Base-by-base conservation (phyloP, 169 alveolate species). In the Cryptosporidium meleagridis region DNA sequence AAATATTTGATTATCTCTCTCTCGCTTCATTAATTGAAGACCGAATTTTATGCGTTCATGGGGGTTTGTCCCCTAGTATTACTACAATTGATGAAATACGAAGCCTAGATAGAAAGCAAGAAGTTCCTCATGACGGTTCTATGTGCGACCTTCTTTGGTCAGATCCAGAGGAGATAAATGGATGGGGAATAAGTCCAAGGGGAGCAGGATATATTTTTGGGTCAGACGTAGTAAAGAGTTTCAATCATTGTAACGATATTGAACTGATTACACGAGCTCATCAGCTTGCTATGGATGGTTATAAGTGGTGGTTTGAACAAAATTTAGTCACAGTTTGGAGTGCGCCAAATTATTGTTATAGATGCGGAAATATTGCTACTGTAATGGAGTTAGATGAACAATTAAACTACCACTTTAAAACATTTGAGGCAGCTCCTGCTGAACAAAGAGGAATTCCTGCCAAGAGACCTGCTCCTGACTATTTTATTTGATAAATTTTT, bases 171-270 rank as follows among this genome's bases (percentile, higher is more conserved):
- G 99, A 98, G 61, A 96, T 96, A 70, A 92, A 94, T 69, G 99
- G 99, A 52, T 99, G 99, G 99, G 99, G 98, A n/a, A 96, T 97
- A 51, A 95, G 98, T 67, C 99, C 99, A 5, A 94, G 99, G 80
- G 99, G 99, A n/a, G 99, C 99, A 1, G 99, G 99, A 9, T 98
- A 96, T 96, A 95, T 98, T 55, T 99, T 99, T 92, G 99, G 99
- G n/a, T 99, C 97, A 33, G 99, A 98, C 91, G 96, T 96, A 21
- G 97, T 96, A 8, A 95, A 97, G 87, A 95, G 97, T 92, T 99
- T 98, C 93, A 96, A 97, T 93, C 97, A 97, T 75, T 93, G 95
- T 61, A 98, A 99, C 94, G 97, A 97, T 80, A 95, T 98, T 67
- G 96, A 95, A 59, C 92, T 97, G 70, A 98, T 99, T 85, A 99